A percentile compares a stretch with the other conserved stretches of the same genome.
These are phyloP conservation scores for Nicotiana sylvestris DNA, from an alignment of 257 asterid genomes.

Conservation along the genomic window DNA sequence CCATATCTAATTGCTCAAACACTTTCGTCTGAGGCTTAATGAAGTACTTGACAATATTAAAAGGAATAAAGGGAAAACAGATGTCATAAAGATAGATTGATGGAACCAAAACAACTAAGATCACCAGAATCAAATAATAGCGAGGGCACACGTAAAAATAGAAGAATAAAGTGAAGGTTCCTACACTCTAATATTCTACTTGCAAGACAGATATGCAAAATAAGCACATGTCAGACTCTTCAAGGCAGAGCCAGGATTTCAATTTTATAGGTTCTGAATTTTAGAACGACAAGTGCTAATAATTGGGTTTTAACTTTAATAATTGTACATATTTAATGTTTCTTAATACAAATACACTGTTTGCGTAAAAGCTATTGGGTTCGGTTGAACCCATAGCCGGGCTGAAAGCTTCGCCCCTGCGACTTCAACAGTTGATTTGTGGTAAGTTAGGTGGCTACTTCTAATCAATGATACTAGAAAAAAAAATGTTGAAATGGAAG, in stretches of 20 bases:
- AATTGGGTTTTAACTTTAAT: too few species aligned
- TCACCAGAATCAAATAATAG: conserved; percentile 1
- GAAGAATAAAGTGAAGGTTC: neutral
- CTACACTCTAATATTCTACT: neutral
- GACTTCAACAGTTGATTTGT: neutral
- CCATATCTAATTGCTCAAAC: neutral
- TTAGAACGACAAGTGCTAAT: too few species aligned
- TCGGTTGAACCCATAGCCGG: too few species aligned
- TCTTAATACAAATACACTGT: too few species aligned
- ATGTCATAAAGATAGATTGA: neutral
- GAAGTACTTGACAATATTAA: neutral
- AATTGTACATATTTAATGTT: too few species aligned
- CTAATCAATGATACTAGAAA: neutral
- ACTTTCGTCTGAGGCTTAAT: neutral
- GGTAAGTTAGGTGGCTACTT: neutral
- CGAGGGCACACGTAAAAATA: neutral
- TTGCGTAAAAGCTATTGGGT: too few species aligned
- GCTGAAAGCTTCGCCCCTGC: too few species aligned
- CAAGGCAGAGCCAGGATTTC: neutral
- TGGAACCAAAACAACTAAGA: neutral
- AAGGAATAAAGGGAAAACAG: neutral
- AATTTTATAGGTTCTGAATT: too few species aligned
- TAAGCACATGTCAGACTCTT: neutral
- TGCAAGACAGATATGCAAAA: neutral
- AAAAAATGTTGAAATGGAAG: neutral